Base-by-base conservation (phyloP, 306 rosid genomes). In the Vachellia collinsii region DNA sequence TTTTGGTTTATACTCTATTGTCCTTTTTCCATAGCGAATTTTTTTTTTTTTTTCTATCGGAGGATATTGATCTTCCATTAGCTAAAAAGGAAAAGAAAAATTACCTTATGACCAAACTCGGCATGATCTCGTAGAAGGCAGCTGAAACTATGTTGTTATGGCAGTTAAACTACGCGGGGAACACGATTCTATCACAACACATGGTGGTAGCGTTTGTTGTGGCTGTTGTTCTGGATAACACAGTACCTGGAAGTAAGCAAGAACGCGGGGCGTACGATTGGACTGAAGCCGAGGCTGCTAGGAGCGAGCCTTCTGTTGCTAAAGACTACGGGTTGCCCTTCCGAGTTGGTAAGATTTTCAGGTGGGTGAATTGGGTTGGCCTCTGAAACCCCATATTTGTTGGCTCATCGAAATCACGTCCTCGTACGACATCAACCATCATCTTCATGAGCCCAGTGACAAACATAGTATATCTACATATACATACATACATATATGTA, bases 321-420 rank as follows among this genome's bases (percentile, higher is more conserved):
- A 89, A 89, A 75, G 99, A 95, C 85, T 95, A 95, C 11, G 88
- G 80, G 53, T 87, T 95, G 79, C 99, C 99, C 78, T 93, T 91
- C 87, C 81, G 89, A 88, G 82, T 93, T 80, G 92, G 99, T 83
- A 88, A 94, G 80, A 72, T 88, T 85, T 95, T 95, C 91, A 84
- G 92, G 88, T 90, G 98, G 98, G 98, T 90, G 75, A 93, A 96
- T 80, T 96, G 99, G 97, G 99, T 96, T 43, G 98, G 99, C 58
- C 80, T 91, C 11, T 93, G 76, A 78, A 80, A 41, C 47, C 19
- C 75, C 17, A 36, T 13, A 34, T 72, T 83, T 9, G 41, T 71
- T 66, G 79, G 84, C 61, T 70, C 51, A 51, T n/a, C 78, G 74
- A 78, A 42, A 80, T 65, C 71, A 56, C 13, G 47, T 65, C 71